Base-by-base conservation (phyloP, 2,329 filamentous ascomycete species). In the Verticillium isaacii region DNA sequence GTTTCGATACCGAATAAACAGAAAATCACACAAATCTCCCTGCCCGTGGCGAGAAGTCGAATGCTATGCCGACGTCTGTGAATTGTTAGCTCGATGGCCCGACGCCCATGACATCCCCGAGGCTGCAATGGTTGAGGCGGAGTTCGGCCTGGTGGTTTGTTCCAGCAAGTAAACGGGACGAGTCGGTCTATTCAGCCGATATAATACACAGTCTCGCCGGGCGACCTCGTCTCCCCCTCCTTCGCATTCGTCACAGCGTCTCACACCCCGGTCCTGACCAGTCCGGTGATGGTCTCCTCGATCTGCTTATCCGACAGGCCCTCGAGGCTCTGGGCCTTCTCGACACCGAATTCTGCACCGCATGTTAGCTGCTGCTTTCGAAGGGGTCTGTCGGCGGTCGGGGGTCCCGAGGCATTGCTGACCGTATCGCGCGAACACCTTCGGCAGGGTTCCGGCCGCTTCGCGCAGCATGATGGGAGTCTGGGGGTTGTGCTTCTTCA, bases 401-500 rank as follows among this genome's bases (percentile, higher is more conserved):
- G 56, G 8, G 32, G n/a, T 8, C 19, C 57, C 25, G 5, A 25
- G 66, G 19, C 2, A 23, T 23, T 52, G 65, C 87, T 71, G 77
- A 96, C 92, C 94, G 75, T 96, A 99, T 88, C 95, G 85, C 69
- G 94, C 93, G 78, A 90, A 98, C 66, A 99, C 87, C 77, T 87
- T 90, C 66, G 95, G 94, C 74, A 90, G 81, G 60, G 91, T 92
- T 72, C 91, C 92, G 69, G 86, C 81, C 60, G 94, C 95, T 82
- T 98, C 95, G 74, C 95, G 91, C 72, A 99, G 88, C 82, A 99
- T 83, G 78, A 99, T 98, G 60, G 95, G 95, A 57, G 86, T 93
- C 77, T 91, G 82, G 62, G 95, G 95, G 82, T 99, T 99, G 85
- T 94, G 91, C 84, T 96, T 96, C 88, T 99, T 99, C 94, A 99